Evolutionary conservation across 805 yeast genomes (phyloP).

Genomic region (Saturnispora bothae): DNA sequence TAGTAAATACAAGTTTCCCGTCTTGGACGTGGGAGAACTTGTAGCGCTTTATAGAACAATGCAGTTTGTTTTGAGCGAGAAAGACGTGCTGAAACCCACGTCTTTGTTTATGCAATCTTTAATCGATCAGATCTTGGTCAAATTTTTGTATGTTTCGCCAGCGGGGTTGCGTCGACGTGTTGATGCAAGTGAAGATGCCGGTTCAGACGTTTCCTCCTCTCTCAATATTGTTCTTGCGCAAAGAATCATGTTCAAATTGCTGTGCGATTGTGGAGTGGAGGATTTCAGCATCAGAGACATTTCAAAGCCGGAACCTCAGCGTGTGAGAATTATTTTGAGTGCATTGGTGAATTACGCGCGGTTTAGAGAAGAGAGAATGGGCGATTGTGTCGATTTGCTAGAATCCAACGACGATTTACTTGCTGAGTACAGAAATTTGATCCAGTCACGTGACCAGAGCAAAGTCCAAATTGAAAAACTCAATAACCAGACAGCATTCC

Average conservation of each 20-base stretch:
- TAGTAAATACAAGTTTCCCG: conserved; percentile 26
- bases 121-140: conserved; percentile 27
- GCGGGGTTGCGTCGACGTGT: conserved; percentile 20
- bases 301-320: conserved; percentile 60
- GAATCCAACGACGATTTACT: conserved; percentile 41
- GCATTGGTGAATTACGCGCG: conserved; percentile 81
- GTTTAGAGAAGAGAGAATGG: conserved; percentile 67
- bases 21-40: conserved; percentile 23
- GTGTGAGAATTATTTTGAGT: conserved; percentile 59
- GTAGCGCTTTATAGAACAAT: conserved; percentile 20
- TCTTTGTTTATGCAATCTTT: conserved; percentile 24
- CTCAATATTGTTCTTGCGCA: conserved; percentile 46
- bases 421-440: conserved; percentile 34
- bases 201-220: conserved; percentile 25
- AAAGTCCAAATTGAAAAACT: conserved; percentile 20
- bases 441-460: conserved; percentile 31
- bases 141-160: conserved; percentile 26
- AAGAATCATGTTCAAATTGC: conserved; percentile 48
- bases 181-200: conserved; percentile 16
- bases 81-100: conserved; percentile 23
- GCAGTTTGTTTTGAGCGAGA: conserved; percentile 23
- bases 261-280: conserved; percentile 62
- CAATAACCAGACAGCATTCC: conserved; percentile 13
- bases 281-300: conserved; percentile 72
- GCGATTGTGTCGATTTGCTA: conserved; percentile 56